Percentiles rank a stretch among this genome's conserved stretches.
Conservation (phyloP, 2,329 filamentous ascomycete species). For the Alternaria atra region DNA sequence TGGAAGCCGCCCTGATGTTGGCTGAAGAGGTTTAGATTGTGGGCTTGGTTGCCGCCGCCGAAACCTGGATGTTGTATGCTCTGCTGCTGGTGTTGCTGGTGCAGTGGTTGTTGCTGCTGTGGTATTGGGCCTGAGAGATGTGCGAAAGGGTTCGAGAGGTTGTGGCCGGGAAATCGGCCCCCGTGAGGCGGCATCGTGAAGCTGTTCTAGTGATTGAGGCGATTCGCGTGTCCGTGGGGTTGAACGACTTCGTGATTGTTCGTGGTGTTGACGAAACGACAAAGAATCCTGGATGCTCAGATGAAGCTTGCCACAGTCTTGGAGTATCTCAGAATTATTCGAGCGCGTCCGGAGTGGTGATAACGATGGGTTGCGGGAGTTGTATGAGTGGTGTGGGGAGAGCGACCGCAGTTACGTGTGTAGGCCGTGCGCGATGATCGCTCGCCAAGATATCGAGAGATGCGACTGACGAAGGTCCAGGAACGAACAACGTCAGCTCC, state of each 20-base stretch:
- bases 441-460: conserved; percentile 23
- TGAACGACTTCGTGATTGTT: not conserved
- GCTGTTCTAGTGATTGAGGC: conserved; percentile 29
- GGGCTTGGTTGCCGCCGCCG: conserved; percentile 61
- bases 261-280: not conserved
- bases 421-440: conserved; percentile 20
- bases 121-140: conserved; percentile 59
- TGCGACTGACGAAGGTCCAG: conserved; percentile 24
- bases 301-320: not conserved
- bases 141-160: conserved; percentile 67
- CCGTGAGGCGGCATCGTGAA: conserved; percentile 66
- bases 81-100: conserved; percentile 61
- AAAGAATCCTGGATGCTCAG: not conserved
- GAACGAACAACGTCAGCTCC: conserved; percentile 32
- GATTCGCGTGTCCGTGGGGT: conserved; percentile 20
- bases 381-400: conserved; percentile 14
- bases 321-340: not conserved
- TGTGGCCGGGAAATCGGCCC: conserved; percentile 66
- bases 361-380: conserved; percentile 5
- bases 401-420: conserved; percentile 7
- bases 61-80: conserved; percentile 75
- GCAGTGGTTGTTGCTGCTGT: conserved; percentile 48
- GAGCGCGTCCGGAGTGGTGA: not conserved
- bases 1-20: conserved; percentile 52
- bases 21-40: conserved; percentile 68